Base-by-base conservation (phyloP, 768 basidiomycete species). In the Neoboletus magnificus region DNA sequence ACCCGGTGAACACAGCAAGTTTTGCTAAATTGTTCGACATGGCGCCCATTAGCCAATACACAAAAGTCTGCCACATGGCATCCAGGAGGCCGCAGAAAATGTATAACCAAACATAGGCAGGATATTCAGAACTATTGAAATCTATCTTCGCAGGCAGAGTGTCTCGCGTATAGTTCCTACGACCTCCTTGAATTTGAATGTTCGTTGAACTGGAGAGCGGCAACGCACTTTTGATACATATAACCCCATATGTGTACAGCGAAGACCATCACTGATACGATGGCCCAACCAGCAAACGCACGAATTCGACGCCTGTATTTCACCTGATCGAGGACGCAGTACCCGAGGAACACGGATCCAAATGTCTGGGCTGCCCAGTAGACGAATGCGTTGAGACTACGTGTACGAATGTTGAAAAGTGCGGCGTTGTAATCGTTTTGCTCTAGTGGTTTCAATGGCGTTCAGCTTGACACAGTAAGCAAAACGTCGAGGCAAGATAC, bases 1-100 rank as follows among this genome's bases (percentile, higher is more conserved):
- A 89, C 40, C 91, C 91, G 16, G 85, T 76, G 63, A 93, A 86
- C 66, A 90, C 80, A 0, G 90, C 90, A 22, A 93, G 81, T 66
- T 89, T 90, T 2, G 79, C 81, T 9, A 87, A 83, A 68, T 91
- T 84, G 61, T 92, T 91, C 22, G 87, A 89, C 85, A 93, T 89
- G 13, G 87, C 86, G 39, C 90, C 90, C 81, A 90, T 86, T 62
- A 89, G 75, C 87, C 88, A 90, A 68, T 91, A 90, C 6, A 85
- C 83, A 0, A 83, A 83, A 1, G 87, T 91, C 68, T 93, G 91
- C 88, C 90, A 93, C 82, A 89, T 86, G 2, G 90, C 77, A 59
- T 93, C 91, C 56, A 91, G 77, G 12, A 92, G 65, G 27, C 89
- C 87, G 58, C 83, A 88, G 71, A 85, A 81, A 59, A 89, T 81